A percentile compares a stretch with the other conserved stretches of the same genome.
phyloP scores from a whole-genome alignment of 2,329 filamentous ascomycete genomes.

The Colletotrichum lentis region DNA sequence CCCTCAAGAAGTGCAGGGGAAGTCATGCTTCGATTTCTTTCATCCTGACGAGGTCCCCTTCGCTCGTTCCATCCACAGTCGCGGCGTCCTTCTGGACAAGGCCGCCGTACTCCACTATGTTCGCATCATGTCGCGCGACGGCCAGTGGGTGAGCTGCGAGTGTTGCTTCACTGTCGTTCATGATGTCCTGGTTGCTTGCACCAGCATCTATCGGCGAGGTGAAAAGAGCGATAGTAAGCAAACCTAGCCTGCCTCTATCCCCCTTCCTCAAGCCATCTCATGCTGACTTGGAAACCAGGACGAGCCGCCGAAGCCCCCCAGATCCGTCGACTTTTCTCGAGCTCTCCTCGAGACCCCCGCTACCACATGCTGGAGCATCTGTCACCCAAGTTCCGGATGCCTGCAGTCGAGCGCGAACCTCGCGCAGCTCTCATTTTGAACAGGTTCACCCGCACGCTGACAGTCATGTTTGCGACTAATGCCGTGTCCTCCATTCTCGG shows the following conservation, averaged over 20 bases:
- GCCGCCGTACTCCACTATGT: constrained; percentile 86
- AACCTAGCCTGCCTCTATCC: background rate
- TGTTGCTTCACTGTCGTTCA: constrained; percentile 91
- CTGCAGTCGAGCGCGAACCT: constrained; percentile 74
- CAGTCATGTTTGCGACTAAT: constrained; percentile 86
- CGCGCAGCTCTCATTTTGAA: constrained; percentile 86
- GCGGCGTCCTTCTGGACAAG: constrained; percentile 80
- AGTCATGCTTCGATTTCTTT: constrained; percentile 86
- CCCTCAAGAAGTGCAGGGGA: constrained; percentile 77
- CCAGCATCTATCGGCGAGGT: constrained; percentile 76
- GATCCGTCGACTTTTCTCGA: constrained; percentile 81
- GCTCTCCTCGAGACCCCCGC: constrained; percentile 81
- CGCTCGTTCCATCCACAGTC: constrained; percentile 75
- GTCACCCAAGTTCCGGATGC: constrained; percentile 78
- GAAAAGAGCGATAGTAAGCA: constrained; percentile 76
- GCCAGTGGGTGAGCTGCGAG: constrained; percentile 80
- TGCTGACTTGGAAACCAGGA: constrained; percentile 50
- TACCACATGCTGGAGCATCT: constrained; percentile 91
- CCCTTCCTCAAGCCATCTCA: background rate
- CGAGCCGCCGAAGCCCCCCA: constrained; percentile 80
- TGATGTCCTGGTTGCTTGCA: constrained; percentile 86
- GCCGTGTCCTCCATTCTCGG: constrained; percentile 80
- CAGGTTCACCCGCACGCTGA: constrained; percentile 81
- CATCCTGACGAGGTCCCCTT: constrained; percentile 81
- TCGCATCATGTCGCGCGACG: constrained; percentile 72